A percentile compares a stretch with the other conserved stretches of the same genome.
Evolutionary conservation across 164 flowering plant genomes (phyloP).

Genomic region (Annona cherimola): DNA sequence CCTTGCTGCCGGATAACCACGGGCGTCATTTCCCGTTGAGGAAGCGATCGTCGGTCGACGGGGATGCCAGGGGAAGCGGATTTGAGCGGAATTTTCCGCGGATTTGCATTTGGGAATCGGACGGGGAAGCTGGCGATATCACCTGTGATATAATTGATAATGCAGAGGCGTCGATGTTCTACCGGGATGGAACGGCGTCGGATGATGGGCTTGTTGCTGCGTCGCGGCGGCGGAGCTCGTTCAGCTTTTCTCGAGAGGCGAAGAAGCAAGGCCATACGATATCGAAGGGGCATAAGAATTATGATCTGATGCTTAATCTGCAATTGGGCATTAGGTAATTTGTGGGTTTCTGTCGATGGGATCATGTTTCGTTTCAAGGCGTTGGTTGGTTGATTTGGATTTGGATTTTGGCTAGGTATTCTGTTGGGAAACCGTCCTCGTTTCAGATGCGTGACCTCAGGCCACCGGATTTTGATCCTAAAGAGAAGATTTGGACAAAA

Average conservation of each 20-base stretch:
- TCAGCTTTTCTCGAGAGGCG: slow-evolving; percentile 11
- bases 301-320: slow-evolving; percentile 24
- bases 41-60: slow-evolving; percentile 54
- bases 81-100: slow-evolving; percentile 49
- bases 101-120: slow-evolving; percentile 84
- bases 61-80: slow-evolving; percentile 30
- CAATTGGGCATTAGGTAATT: slow-evolving; percentile 26
- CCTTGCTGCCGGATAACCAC: neutral
- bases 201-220: slow-evolving; percentile 8
- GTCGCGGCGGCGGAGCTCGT: slow-evolving; percentile 11
- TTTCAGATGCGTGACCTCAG: slow-evolving; percentile 20
- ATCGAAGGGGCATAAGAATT: slow-evolving; percentile 28
- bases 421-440: slow-evolving; percentile 26
- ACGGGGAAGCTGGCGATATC: slow-evolving; percentile 82
- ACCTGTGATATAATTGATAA: slow-evolving; percentile 80
- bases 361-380: neutral
- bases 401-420: slow-evolving; percentile 11
- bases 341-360: neutral
- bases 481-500: slow-evolving; percentile 35
- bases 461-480: slow-evolving; percentile 35
- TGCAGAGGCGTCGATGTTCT: slow-evolving; percentile 65
- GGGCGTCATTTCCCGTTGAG: slow-evolving; percentile 12
- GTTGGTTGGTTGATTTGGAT: neutral
- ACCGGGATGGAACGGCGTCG: slow-evolving; percentile 30
- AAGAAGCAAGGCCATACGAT: slow-evolving; percentile 26